Percentiles rank a stretch among this genome's conserved stretches.
These are phyloP conservation scores for Talaromyces marneffei DNA, from an alignment of 2,329 filamentous ascomycete genomes.

Conservation along the genomic window DNA sequence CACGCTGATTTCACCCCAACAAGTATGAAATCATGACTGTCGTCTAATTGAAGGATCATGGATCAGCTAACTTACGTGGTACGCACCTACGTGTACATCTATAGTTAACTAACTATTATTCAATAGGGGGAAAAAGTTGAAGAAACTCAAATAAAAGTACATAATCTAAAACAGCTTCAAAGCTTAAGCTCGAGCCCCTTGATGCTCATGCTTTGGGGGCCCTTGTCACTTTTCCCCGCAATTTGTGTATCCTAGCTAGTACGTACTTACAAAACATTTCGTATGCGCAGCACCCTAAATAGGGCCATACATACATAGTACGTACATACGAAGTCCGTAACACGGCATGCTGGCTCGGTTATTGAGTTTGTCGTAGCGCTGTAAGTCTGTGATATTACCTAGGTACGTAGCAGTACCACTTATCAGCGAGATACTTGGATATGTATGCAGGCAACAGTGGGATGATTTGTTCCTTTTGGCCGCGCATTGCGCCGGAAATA, in stretches of 20 bases:
- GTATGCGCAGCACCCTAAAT: background rate
- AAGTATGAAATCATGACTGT: background rate
- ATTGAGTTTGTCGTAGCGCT: background rate
- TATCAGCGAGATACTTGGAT: background rate
- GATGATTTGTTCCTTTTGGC: background rate
- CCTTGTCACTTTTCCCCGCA: background rate
- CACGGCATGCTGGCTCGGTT: background rate
- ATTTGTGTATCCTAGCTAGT: background rate
- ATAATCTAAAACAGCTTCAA: background rate
- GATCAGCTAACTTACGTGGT: background rate
- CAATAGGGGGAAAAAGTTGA: background rate
- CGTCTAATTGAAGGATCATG: background rate
- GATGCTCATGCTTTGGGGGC: background rate
- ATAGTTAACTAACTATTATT: background rate
- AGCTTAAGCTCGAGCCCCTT: background rate
- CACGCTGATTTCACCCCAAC: background rate
- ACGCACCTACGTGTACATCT: background rate
- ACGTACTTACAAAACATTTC: background rate
- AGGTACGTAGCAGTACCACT: background rate
- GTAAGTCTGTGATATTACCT: background rate
- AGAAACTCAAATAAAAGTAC: background rate
- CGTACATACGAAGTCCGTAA: background rate
- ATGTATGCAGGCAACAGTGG: background rate
- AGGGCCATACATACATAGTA: background rate
- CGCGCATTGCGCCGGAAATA: constrained; percentile 2